Conservation (phyloP, 2,329 filamentous ascomycete genomes). For the Colletotrichum sp. region DNA sequence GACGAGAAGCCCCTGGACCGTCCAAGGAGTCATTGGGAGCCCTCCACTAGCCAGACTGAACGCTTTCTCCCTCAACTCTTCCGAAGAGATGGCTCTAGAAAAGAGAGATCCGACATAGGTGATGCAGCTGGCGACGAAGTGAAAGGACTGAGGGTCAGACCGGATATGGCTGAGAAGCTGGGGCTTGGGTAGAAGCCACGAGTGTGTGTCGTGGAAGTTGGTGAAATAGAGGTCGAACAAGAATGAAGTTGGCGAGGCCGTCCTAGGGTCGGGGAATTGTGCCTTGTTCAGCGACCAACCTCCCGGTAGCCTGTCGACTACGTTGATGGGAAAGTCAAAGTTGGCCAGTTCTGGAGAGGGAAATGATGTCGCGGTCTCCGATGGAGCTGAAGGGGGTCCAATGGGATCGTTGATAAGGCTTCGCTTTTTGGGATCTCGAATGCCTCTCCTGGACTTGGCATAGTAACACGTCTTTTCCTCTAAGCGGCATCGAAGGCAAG, state of each 20-base stretch:
- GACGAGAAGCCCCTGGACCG: conserved; percentile 36
- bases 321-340: conserved; percentile 20
- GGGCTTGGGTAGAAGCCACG: conserved; percentile 18
- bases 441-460: conserved; percentile 51
- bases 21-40: conserved; percentile 35
- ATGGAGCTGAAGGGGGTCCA: conserved; percentile 9
- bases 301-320: conserved; percentile 26
- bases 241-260: conserved; percentile 11
- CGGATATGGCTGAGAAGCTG: conserved; percentile 12
- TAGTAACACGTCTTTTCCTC: conserved; percentile 51
- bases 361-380: conserved; percentile 1
- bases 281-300: conserved; percentile 24
- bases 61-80: conserved; percentile 34
- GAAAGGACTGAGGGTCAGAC: conserved; percentile 1
- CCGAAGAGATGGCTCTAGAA: conserved; percentile 29
- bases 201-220: conserved; percentile 25
- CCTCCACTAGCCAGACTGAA: conserved; percentile 34
- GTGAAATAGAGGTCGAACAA: conserved; percentile 31
- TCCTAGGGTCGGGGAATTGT: neutral
- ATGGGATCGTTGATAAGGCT: conserved; percentile 32
- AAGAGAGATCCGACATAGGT: conserved; percentile 44
- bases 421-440: conserved; percentile 37
- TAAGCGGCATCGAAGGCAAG: conserved; percentile 49
- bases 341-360: conserved; percentile 24
- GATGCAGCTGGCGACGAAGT: conserved; percentile 37